Evolutionary conservation across 352 stramenopile genomes (phyloP), one percentile per base, ranked within the genome.

Genomic region (Globisporangium cederbergense): DNA sequence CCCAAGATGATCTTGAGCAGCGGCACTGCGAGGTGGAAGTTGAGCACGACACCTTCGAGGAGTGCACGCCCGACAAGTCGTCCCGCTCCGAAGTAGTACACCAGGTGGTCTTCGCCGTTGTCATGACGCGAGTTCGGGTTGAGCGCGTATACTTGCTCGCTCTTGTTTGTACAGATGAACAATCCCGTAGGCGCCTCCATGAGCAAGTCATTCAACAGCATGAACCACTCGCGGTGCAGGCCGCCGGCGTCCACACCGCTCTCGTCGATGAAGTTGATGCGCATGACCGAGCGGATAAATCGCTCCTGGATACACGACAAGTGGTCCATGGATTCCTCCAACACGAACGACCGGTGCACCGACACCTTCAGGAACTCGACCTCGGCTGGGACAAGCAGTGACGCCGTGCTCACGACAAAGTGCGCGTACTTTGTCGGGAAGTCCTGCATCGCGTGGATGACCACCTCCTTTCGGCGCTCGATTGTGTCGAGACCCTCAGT

Each of bases 1-100:
- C 92, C 96, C 16, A 99, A 74, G 36, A 99, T 91, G 64, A 99
- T 90, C 78, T 99, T 99, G 72, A 99, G 98, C 43, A 99, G 73
- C 32, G 97, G 92, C 18, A 96, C 74, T 2, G 95, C 90, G 71
- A 99, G 83, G 68, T 99, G 97, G 47, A 97, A 96, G 53, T 89
- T 83, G 0, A 99, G 88, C 25, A 98, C 79, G 58, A 98, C 96
- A 40, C 93, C 86, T 67, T 99, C 97, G 1, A 93, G 60, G 32
- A 92, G 66, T 25, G 81, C 75, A 3, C 83, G 72, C 0, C 87
- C 85, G 0, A 96, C 46, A 2, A 93, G 50, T 1, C 84, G 70
- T 6, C 83, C 84, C 0, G 74, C 66, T 3, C 72, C 81, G 20
- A 87, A 78, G 61, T 79, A 89, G 63, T 90, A 86, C n/a, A 77